Conservation (phyloP, 2,329 filamentous ascomycete genomes). For the Fusarium incarnatum region DNA sequence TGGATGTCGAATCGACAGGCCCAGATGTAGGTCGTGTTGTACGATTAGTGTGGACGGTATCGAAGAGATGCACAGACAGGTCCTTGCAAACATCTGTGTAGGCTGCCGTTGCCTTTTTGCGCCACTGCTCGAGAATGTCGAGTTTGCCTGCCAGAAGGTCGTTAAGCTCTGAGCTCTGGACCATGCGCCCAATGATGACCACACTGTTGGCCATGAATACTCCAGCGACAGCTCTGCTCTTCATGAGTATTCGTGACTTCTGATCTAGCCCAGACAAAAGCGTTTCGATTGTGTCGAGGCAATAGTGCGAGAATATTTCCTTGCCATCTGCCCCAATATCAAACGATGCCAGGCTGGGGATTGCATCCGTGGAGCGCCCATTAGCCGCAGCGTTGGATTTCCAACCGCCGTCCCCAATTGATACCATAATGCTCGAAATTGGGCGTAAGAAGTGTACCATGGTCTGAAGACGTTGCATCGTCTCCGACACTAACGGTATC, state of each 20-base stretch:
- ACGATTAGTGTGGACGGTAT: conserved; percentile 91
- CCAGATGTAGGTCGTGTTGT: conserved; percentile 77
- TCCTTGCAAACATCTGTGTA: conserved; percentile 93
- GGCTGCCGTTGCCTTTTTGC: conserved; percentile 83
- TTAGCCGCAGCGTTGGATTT: conserved; percentile 63
- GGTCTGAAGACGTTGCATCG: conserved; percentile 85
- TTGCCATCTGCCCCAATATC: conserved; percentile 90
- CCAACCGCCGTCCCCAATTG: conserved; percentile 94
- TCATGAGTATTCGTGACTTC: conserved; percentile 78
- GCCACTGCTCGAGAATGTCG: conserved; percentile 80
- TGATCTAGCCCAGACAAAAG: conserved; percentile 80
- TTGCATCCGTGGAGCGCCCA: conserved; percentile 70
- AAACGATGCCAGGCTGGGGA: conserved; percentile 80
- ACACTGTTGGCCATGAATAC: conserved; percentile 94
- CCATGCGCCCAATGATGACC: conserved; percentile 84
- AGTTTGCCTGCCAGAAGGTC: conserved; percentile 76
- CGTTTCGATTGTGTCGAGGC: conserved; percentile 86
- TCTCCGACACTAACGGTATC: conserved; percentile 81
- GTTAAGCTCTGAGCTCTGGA: conserved; percentile 82
- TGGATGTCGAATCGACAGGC: conserved; percentile 82
- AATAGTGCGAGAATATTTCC: conserved; percentile 90
- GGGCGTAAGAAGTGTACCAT: conserved; percentile 90
- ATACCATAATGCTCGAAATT: conserved; percentile 89
- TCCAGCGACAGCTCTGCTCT: conserved; percentile 81
- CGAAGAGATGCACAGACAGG: conserved; percentile 83